Evolutionary conservation across 1,284 basidiomycete species (phyloP), one percentile per base, ranked within the genome.

Genomic region (Puccinia triticina): DNA sequence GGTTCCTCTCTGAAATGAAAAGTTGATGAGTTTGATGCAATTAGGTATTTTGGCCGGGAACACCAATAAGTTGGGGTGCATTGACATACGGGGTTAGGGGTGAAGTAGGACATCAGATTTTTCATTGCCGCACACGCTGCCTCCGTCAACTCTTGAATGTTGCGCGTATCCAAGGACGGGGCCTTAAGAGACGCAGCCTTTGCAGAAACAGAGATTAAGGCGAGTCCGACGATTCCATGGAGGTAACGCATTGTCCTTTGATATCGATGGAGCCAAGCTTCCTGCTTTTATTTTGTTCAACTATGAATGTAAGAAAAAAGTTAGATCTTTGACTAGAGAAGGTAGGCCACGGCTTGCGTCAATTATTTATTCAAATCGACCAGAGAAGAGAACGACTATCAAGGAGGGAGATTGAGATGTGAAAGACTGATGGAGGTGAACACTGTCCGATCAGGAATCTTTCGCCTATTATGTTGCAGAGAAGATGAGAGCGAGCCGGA

Each of bases 51-150:
- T 26, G 37, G 37, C 61, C 29, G 34, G 61, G 18, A 18, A 64
- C 2, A 72, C 46, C 67, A 21, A 59, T 26, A n/a, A n/a, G n/a
- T n/a, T n/a, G n/a, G n/a, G n/a, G 29, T 37, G 40, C 67, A 59
- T 64, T 64, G 1, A 43, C 64, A 23, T 40, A 66, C 64, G 29
- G 71, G 32, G n/a, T 23, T 82, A 2, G 69, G 59, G 14, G 57
- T 37, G 23, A 46, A 82, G 61, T 74, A 82, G 16, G 26, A 48
- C 72, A 82, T 26, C 18, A 82, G 37, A 53, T 82, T 82, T 40
- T 71, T 67, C 50, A 82, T 64, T 12, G 80, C 73, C 23, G 48
- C 29, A 32, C 32, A n/a, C 12, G 80, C 50, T 14, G 80, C 80
- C 34, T 59, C 3, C 48, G 8, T 61, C n/a, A 82, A 37, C 64